A percentile compares a stretch with the other conserved stretches of the same genome.
phyloP scores from a whole-genome alignment of 306 rosid species.

The Vachellia collinsii region DNA sequence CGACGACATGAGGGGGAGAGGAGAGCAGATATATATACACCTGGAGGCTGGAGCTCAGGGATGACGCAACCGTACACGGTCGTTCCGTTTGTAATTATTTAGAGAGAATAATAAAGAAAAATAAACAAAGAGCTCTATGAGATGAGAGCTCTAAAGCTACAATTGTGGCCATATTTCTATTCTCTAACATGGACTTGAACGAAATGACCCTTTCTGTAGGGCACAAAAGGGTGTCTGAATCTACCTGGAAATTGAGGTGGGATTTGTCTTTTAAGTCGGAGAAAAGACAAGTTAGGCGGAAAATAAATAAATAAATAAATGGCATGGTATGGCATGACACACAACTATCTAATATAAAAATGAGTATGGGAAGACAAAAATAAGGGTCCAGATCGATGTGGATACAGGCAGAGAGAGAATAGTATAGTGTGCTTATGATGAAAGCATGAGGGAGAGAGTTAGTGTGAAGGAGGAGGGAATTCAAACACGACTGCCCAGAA shows the following conservation, averaged over 20 bases:
- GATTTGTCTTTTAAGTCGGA: constrained; percentile 63
- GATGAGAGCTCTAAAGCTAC: constrained; percentile 24
- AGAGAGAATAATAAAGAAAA: constrained; percentile 34
- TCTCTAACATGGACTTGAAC: constrained; percentile 44
- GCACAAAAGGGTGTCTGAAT: constrained; percentile 65
- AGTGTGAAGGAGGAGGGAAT: constrained; percentile 47
- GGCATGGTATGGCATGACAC: background rate
- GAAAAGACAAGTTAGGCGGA: constrained; percentile 54
- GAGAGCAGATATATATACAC: background rate
- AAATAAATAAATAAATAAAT: constrained; percentile 22
- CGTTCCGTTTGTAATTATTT: constrained; percentile 41
- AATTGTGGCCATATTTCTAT: constrained; percentile 17
- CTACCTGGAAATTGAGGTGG: constrained; percentile 88
- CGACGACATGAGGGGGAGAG: constrained; percentile 14
- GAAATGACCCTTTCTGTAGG: constrained; percentile 51
- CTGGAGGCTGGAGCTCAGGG: constrained; percentile 13
- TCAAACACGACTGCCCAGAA: constrained; percentile 53
- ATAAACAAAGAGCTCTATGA: constrained; percentile 31
- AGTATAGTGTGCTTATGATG: constrained; percentile 6
- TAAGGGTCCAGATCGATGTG: constrained; percentile 32
- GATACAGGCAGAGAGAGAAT: constrained; percentile 2
- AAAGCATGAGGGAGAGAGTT: constrained; percentile 12
- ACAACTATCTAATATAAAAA: constrained; percentile 14
- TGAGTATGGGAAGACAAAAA: constrained; percentile 33
- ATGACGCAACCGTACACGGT: constrained; percentile 30